Evolutionary conservation across 176 grass and related monocot species (phyloP).

Genomic region (Leersia perrieri): DNA sequence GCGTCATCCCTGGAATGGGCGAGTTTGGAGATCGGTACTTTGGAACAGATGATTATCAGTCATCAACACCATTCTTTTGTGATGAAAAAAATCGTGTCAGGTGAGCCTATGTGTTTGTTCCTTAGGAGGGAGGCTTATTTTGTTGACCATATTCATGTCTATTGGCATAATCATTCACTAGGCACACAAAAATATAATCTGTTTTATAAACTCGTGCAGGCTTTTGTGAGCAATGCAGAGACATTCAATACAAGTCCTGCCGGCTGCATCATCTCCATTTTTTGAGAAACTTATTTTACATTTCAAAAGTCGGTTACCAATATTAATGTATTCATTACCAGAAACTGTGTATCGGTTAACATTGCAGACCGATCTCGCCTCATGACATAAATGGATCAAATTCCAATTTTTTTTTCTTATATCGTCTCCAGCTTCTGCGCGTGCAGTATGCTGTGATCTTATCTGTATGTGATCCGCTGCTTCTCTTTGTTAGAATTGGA

Average conservation of each 20-base stretch:
- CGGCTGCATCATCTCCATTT: constrained; percentile 25
- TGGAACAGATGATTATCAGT: constrained; percentile 66
- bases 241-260: constrained; percentile 2
- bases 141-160: neutral
- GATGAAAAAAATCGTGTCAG: constrained; percentile 45
- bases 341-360: constrained; percentile 12
- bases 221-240: constrained; percentile 42
- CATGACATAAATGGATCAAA: constrained; percentile 13
- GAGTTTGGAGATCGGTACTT: constrained; percentile 82
- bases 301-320: constrained; percentile 22
- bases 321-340: constrained; percentile 18
- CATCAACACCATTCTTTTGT: constrained; percentile 52
- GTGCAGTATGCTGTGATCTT: neutral
- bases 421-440: neutral
- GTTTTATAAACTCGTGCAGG: constrained; percentile 27
- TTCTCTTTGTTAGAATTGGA: neutral
- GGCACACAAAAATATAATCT: neutral
- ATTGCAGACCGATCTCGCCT: neutral
- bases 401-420: neutral
- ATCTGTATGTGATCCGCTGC: neutral
- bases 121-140: neutral
- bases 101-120: constrained; percentile 39
- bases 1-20: constrained; percentile 72
- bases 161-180: neutral
- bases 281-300: constrained; percentile 31